These are phyloP conservation scores for Boletus sp. DNA, from an alignment of 768 basidiomycete species.

Conservation along the genomic window DNA sequence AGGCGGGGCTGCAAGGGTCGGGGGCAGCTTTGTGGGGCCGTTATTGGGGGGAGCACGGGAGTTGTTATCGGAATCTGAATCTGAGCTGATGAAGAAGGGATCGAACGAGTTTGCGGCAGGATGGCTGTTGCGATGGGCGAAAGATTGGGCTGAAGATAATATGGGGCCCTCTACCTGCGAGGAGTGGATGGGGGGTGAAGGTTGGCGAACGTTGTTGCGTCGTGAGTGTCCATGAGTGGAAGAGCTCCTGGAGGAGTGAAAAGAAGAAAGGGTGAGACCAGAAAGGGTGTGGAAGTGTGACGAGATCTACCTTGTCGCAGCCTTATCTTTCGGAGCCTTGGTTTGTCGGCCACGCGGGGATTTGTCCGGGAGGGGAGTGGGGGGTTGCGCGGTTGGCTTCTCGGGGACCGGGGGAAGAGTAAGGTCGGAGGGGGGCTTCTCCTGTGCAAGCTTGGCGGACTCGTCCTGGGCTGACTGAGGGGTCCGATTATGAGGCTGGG, in stretches of 20 bases:
- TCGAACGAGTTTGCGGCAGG: slow-evolving; percentile 41
- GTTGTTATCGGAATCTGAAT: slow-evolving; percentile 37
- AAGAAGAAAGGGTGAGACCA: slow-evolving; percentile 5
- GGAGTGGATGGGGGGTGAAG: slow-evolving; percentile 57
- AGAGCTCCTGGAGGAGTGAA: slow-evolving; percentile 36
- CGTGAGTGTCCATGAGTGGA: slow-evolving; percentile 44
- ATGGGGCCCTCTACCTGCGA: slow-evolving; percentile 64
- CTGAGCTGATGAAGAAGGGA: slow-evolving; percentile 48
- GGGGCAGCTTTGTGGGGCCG: slow-evolving; percentile 31
- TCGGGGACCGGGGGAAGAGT: slow-evolving; percentile 30
- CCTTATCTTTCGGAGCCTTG: slow-evolving; percentile 44
- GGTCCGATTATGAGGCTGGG: slow-evolving; percentile 17
- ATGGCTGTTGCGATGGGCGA: slow-evolving; percentile 28
- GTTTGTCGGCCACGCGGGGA: slow-evolving; percentile 32
- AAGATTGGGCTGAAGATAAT: slow-evolving; percentile 21
- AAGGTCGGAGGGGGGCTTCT: slow-evolving; percentile 26
- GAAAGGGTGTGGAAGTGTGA: not conserved
- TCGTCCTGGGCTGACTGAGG: slow-evolving; percentile 28
- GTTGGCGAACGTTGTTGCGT: slow-evolving; percentile 56
- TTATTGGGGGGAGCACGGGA: slow-evolving; percentile 31
- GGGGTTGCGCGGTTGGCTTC: slow-evolving; percentile 26
- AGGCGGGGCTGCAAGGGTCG: slow-evolving; percentile 44
- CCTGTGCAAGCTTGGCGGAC: slow-evolving; percentile 30
- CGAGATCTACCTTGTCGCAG: slow-evolving; percentile 37
- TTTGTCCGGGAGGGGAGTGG: slow-evolving; percentile 27